A percentile compares a stretch with the other conserved stretches of the same genome.
Conservation (phyloP, 768 basidiomycete species). For the Solioccasus polychromus region DNA sequence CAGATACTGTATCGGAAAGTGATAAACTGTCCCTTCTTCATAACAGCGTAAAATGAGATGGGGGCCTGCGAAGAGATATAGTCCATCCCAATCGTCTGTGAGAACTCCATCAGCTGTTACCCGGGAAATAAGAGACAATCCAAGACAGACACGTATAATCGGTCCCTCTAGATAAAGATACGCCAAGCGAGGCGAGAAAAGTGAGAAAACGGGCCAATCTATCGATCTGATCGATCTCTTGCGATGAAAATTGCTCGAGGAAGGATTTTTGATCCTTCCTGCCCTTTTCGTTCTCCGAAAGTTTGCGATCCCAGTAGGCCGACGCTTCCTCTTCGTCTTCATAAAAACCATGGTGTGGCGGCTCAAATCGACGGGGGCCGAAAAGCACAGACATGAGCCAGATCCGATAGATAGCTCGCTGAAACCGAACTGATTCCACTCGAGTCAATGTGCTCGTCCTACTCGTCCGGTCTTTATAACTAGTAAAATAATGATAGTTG, state of each 20-base stretch:
- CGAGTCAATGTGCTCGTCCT: slow-evolving; percentile 25
- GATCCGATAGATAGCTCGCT: slow-evolving; percentile 28
- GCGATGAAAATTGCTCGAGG: slow-evolving; percentile 1
- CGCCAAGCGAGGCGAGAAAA: too few species aligned
- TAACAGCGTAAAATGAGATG: slow-evolving; percentile 6
- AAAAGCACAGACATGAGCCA: slow-evolving; percentile 20
- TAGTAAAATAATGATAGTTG: too few species aligned
- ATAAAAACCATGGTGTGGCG: too few species aligned
- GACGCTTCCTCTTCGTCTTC: too few species aligned
- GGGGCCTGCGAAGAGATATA: slow-evolving; percentile 12
- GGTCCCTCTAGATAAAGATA: too few species aligned
- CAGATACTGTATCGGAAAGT: background rate
- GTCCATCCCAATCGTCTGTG: background rate
- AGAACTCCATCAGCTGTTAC: too few species aligned
- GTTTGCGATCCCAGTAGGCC: too few species aligned
- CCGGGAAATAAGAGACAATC: background rate
- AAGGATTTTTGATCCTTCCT: background rate
- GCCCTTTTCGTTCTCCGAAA: too few species aligned
- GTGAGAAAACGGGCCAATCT: background rate
- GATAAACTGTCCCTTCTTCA: background rate
- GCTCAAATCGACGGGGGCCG: slow-evolving; percentile 1
- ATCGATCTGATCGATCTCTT: slow-evolving; percentile 4
- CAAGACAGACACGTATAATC: background rate
- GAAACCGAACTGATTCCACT: slow-evolving; percentile 31
- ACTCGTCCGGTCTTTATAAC: slow-evolving; percentile 35